Percentiles rank a stretch among this genome's conserved stretches.
These are phyloP conservation scores for Chrysopogon serrulatus DNA, from an alignment of 176 grass and related monocot genomes.

Conservation along the genomic window DNA sequence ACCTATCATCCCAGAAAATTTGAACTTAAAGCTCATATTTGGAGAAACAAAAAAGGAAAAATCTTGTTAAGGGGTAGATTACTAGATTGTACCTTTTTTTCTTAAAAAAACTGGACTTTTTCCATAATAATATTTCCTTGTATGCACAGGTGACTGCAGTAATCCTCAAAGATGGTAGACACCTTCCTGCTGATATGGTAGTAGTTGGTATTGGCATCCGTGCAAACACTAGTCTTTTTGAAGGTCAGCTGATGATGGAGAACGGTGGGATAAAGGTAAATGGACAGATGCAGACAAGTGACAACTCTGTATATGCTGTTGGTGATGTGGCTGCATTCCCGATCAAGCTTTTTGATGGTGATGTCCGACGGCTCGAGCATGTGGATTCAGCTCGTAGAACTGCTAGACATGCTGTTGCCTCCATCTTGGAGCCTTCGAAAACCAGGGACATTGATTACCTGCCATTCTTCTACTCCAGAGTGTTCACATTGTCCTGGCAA, in stretches of 20 bases:
- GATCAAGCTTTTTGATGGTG: constrained; percentile 68
- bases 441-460: constrained; percentile 73
- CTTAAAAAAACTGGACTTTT: background rate
- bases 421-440: constrained; percentile 63
- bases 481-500: constrained; percentile 91
- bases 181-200: constrained; percentile 73
- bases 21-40: background rate
- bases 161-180: constrained; percentile 74
- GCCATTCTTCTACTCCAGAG: constrained; percentile 97
- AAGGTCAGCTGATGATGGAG: constrained; percentile 71
- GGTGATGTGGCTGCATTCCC: constrained; percentile 87
- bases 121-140: constrained; percentile 4
- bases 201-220: constrained; percentile 93
- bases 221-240: constrained; percentile 78
- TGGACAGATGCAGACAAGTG: constrained; percentile 74
- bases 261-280: constrained; percentile 96
- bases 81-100: background rate
- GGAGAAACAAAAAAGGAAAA: background rate
- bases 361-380: constrained; percentile 76
- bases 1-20: background rate
- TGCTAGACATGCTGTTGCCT: constrained; percentile 78
- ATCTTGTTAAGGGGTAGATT: background rate
- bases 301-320: constrained; percentile 80
- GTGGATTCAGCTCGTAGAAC: constrained; percentile 91
- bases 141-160: constrained; percentile 68